These are phyloP conservation scores for Gonapodya prolifera DNA, from an alignment of 192 early-diverging fungal genomes.

Conservation along the genomic window DNA sequence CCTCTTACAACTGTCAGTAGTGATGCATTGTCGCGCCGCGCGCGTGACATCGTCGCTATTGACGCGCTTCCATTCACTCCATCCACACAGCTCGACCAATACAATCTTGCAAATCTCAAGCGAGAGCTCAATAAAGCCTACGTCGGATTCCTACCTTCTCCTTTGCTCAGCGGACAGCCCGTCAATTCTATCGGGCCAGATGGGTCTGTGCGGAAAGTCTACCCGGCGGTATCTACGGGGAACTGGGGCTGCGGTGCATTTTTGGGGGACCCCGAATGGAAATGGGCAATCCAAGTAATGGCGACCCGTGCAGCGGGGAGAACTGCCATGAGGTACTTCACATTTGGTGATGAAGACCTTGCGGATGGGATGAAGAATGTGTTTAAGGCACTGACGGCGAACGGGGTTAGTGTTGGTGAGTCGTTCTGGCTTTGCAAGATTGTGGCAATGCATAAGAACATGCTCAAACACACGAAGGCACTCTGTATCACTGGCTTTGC, in stretches of 20 bases:
- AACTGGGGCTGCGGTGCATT: constrained; percentile 35
- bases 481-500: background rate
- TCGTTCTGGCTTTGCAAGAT: background rate
- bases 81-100: constrained; percentile 9
- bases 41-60: constrained; percentile 23
- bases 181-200: constrained; percentile 17
- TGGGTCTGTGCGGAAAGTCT: constrained; percentile 10
- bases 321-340: constrained; percentile 21
- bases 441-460: background rate
- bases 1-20: too few relatives aligned
- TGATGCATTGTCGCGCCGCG: constrained; percentile 4
- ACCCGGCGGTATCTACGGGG: background rate
- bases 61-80: constrained; percentile 22
- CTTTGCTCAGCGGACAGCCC: background rate
- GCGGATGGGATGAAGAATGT: constrained; percentile 6
- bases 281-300: constrained; percentile 28
- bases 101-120: constrained; percentile 6
- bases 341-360: constrained; percentile 27
- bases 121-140: constrained; percentile 36
- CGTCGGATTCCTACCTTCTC: constrained; percentile 19
- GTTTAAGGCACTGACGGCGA: background rate
- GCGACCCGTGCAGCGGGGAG: constrained; percentile 20
- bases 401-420: background rate
- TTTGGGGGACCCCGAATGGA: constrained; percentile 27
- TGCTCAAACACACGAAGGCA: background rate